Evolutionary conservation across 2,329 filamentous ascomycete species (phyloP), one percentile per base, ranked within the genome.

Genomic region (Geosmithia putterillii): DNA sequence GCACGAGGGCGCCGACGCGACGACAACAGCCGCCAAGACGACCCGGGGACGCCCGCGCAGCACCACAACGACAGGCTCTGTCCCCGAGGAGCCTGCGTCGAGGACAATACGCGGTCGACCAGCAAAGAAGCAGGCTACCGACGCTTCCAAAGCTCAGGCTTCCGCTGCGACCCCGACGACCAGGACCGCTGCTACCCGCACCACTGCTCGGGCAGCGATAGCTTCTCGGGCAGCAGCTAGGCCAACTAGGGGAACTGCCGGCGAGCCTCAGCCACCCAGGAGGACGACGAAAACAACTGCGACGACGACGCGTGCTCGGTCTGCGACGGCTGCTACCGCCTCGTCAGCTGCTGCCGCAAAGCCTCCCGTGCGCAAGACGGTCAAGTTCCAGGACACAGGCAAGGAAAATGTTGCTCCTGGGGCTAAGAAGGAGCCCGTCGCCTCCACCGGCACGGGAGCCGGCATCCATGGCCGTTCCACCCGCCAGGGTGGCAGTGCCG

Each of bases 381-480:
- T 81, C 52, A 78, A 73, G 45, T 81, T 81, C 55, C 69, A 79
- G 54, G 74, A 76, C 50, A 73, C 74, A 3, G 76, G 79, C 55
- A 81, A 82, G 59, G 78, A 82, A 55, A 81, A 81, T 49, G 59
- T 76, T 34, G 56, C 65, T 18, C 74, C 73, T 14, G 50, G 57
- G 3, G 43, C 57, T 19, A 64, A 60, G 44, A 69, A 69, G 53
- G 54, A 58, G 40, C 47, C 59, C 38, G 48, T 54, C 28, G 42
- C 59, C 28, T 12, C 28, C 5, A 12, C 28, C 28, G 15, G 10
- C 28, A 32, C 28, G 6, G 28, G 28, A 32, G 37, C 35, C 10
- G 64, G 67, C 21, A 56, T 73, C 35, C 54, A 59, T 36, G 55
- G 57, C 44, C 56, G 60, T 32, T 60, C 75, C 15, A 67, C 76